Evolutionary conservation across 2,329 filamentous ascomycete species (phyloP), one percentile per base, ranked within the genome.

Genomic region (Escovopsis sp.): DNA sequence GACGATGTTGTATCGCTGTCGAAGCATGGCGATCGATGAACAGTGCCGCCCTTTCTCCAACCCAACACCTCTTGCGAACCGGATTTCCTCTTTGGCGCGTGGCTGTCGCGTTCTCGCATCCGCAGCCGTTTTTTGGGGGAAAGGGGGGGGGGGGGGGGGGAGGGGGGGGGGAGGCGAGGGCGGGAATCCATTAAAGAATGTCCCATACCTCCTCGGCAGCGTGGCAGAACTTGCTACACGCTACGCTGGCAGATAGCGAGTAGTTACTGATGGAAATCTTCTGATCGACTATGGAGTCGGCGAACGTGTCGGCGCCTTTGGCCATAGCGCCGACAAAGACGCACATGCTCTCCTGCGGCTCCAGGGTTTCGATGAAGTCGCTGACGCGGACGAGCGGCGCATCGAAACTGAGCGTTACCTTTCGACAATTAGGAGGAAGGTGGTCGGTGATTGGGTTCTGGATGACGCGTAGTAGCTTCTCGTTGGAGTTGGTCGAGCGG

Each of bases 171-270:
- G 15, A 15, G 15, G 15, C 15, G 15, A 15, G 15, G 15, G 15
- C 15, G 15, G 40, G 39, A 41, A 32, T 32, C 11, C 28, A 3
- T 72, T 79, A 98, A 56, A 95, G 75, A 53, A 98, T 84, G 58
- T 85, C 80, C 91, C 91, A 98, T 33, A 82, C 82, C 62, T 98
- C 91, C 66, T 98, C 91, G 36, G 88, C 89, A 35, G 89, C 91
- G 64, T 98, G 91, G 65, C 91, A 96, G 71, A 98, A 96, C 65
- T 96, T 98, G 77, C 89, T 95, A 73, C 91, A 98, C 36, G 91
- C 89, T 48, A 98, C 91, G 68, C 89, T 96, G 47, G 91, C 91
- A 57, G 86, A 94, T 49, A 98, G 73, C 58, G 88, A 94, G 73
- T 85, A 98, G 64, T 95, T 94, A 72, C 89, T 96, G 67, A 98